phyloP scores from a whole-genome alignment of 768 basidiomycete species.

The Boletus sp. region DNA sequence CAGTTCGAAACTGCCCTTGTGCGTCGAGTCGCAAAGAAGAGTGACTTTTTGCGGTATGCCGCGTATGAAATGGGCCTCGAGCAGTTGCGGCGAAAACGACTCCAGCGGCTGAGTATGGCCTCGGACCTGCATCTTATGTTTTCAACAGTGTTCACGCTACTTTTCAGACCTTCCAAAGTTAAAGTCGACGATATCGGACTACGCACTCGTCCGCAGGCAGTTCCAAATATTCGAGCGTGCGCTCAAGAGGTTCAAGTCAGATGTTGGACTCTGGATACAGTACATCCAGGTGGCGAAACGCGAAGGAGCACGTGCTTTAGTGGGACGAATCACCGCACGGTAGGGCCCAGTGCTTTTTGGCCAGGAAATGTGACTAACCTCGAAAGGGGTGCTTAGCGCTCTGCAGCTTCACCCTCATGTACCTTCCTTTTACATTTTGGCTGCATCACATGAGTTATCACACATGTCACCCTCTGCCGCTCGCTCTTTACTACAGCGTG shows the following conservation, averaged over 20 bases:
- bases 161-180: conserved; percentile 30
- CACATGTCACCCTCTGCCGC: conserved; percentile 74
- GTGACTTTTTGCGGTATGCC: conserved; percentile 88
- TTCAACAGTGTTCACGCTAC: not conserved
- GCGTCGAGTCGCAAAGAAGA: conserved; percentile 77
- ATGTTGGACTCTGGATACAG: conserved; percentile 84
- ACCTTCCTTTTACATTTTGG: conserved; percentile 76
- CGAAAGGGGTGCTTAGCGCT: conserved; percentile 48
- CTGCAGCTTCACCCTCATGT: conserved; percentile 82
- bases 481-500: conserved; percentile 79
- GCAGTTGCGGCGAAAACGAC: conserved; percentile 70
- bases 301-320: conserved; percentile 74
- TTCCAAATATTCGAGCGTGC: conserved; percentile 91
- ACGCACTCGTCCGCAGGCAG: conserved; percentile 78
- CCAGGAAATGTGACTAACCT: conserved; percentile 4
- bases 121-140: not conserved
- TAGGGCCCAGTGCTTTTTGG: conserved; percentile 31
- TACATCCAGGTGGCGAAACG: conserved; percentile 83
- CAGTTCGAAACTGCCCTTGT: conserved; percentile 81
- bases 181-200: conserved; percentile 71
- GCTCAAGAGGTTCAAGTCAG: conserved; percentile 81
- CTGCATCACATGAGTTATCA: conserved; percentile 78
- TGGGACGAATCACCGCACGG: conserved; percentile 81
- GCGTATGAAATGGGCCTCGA: conserved; percentile 90
- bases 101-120: conserved; percentile 63